Base-by-base conservation (phyloP, 169 alveolate species). In the Plasmodium billcollinsi region DNA sequence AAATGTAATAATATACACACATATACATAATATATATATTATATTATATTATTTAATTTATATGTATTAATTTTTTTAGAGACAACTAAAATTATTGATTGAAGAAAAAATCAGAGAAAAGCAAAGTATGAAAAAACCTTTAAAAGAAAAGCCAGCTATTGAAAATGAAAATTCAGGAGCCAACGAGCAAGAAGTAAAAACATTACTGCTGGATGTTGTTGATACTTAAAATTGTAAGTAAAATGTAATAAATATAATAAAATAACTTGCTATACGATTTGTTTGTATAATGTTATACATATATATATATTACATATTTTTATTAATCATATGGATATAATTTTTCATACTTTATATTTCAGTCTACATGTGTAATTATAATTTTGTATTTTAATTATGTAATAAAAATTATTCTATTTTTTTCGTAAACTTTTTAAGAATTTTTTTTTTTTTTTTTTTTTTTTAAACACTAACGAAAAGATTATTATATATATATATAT, bases 171-270 rank as follows among this genome's bases (percentile, higher is more conserved):
- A 58, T 63, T 52, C 76, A 12, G 89, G 89, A 50, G 89, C 76
- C 24, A 65, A 76, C 56, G 89, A 76, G 45, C 89, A 76, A 45
- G 89, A 76, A 69, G 89, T 76, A n/a, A 76, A 76, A 69, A 76
- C 89, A 69, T 18, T 76, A 39, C 71, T 76, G 7, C 56, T 76
- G 33, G 89, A 76, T 39, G 63, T 76, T 45, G 70, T 76, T 3
- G 89, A 76, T 26, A 45, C 39, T 7, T 76, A 29, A 76, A 5
- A 43, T 21, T n/a, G 6, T 47, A 43, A 5, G 45, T 5, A 33
- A 33, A 33, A 33, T 33, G 45, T 33, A 33, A 33, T 33, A 33
- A 33, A 33, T 33, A 33, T 33, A 3, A 33, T 33, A 33, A 33
- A 33, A 33, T 33, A 33, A 33, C 45, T 33, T 33, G 45, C 4